Percentiles rank a stretch among this genome's conserved stretches.
phyloP scores from a whole-genome alignment of 768 basidiomycete genomes.

The Pulveroboletus frians region DNA sequence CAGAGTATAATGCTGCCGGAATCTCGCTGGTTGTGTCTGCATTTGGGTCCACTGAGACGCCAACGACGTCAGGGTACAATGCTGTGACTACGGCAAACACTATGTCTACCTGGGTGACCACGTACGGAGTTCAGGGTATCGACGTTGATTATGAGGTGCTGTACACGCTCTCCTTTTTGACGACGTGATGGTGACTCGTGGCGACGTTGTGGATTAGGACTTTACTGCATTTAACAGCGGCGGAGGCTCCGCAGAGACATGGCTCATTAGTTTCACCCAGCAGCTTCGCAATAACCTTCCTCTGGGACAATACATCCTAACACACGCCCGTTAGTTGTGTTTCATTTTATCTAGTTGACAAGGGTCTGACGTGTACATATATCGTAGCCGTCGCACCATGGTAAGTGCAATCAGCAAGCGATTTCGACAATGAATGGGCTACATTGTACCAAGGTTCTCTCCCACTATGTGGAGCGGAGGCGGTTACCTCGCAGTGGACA shows the following conservation, averaged over 20 bases:
- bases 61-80: conserved; percentile 39
- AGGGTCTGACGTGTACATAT: background rate
- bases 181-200: background rate
- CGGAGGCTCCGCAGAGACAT: conserved; percentile 37
- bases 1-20: conserved; percentile 48
- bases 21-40: conserved; percentile 54
- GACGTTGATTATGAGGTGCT: conserved; percentile 51
- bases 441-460: conserved; percentile 16
- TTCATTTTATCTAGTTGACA: background rate
- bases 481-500: conserved; percentile 37
- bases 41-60: conserved; percentile 42
- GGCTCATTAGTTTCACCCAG: conserved; percentile 32
- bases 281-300: conserved; percentile 33
- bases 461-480: conserved; percentile 19
- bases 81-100: conserved; percentile 38
- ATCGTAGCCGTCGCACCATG: conserved; percentile 18
- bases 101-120: conserved; percentile 43
- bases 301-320: conserved; percentile 29
- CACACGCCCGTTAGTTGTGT: conserved; percentile 32
- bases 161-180: background rate
- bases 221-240: conserved; percentile 30
- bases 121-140: conserved; percentile 45
- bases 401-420: conserved; percentile 4
- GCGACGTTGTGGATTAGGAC: conserved; percentile 17
- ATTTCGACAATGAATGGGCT: background rate